Evolutionary conservation across 202 grass and related monocot species (phyloP), one percentile per base, ranked within the genome.

Genomic region (Brachypodium distachyon): DNA sequence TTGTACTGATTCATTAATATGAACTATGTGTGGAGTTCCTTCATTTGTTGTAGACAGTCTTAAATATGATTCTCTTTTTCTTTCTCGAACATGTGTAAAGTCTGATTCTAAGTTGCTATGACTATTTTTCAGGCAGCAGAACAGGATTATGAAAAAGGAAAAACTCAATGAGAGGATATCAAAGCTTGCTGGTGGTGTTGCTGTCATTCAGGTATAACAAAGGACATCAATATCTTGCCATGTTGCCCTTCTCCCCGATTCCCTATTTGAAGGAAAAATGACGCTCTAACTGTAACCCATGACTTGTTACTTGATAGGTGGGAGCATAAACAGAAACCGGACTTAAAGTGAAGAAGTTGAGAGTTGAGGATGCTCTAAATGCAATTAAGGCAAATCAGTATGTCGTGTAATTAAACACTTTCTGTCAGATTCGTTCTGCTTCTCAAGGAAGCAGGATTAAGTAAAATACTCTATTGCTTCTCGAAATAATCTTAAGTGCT

Each of bases 291-390:
- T 74, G 18, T 65, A 79, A 69, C 25, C 17, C 17, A n/a, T 43
- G 12, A 54, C 18, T 66, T 60, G 8, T 80, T 72, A 28, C 39
- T 61, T 42, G 29, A 36, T 70, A 99, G 92, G 96, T 99, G 66
- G 96, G 96, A 84, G 96, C 96, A 74, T 92, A 99, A 90, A 99
- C 96, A 57, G 96, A 99, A 76, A 96, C 92, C 41, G 96, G 96
- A 58, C 66, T 99, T 44, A 99, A 99, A 61, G 96, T 96, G 87
- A 99, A 99, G 70, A 99, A 96, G 83, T 76, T 99, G 92, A 93
- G 96, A 87, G 96, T 99, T 81, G 96, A 99, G 89, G 96, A 99
- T 99, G 96, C 96, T 70, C 85, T 99, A 52, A 99, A 99, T 53
- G 96, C 96, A 60, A 99, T 92, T 54, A 99, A 99, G 87, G 96